Base-by-base conservation (phyloP, 1,284 basidiomycete species). In the Ustilago crameri region DNA sequence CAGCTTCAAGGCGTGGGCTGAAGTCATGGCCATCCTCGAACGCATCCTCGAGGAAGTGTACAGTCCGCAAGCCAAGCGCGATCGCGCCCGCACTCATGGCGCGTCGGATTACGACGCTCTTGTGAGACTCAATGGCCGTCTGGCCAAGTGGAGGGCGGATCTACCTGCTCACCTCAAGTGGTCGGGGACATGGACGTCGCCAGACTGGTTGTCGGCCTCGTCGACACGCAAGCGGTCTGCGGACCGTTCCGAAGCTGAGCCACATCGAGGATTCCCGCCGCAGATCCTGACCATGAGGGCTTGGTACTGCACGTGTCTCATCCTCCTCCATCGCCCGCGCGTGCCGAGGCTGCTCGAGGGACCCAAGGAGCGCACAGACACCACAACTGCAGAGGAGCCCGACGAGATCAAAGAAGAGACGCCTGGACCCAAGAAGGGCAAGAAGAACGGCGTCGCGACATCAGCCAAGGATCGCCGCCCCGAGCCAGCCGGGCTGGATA, bases 271-370 rank as follows among this genome's bases (percentile, higher is more conserved):
- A 15, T 51, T 69, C 5, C 69, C 64, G 4, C 73, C 68, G 0
- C 73, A 75, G 3, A 62, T 75, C 8, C 53, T 75, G 17, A 75
- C 73, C 17, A 62, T 73, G 59, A 51, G 73, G 15, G 62, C 64
- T 1, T 75, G 73, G 73, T 75, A 75, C 26, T 75, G 64, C 50
- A 69, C 63, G n/a, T 75, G 73, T 48, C 45, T 73, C 23, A 66
- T 75, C 32, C 26, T 75, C 32, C 61, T 75, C 9, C 68, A 75
- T 26, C 58, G 73, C 14, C 73, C 69, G 15, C 46, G 73, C 14
- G 65, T 75, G 20, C 73, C 69, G 0, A 66, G 56, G 38, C 52
- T 71, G 44, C 50, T 66, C 12, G 43, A 52, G 9, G 37, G 51
- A 0, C 32, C 54, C n/a, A 48, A 51, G 42, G 40, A 37, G 20